These are phyloP conservation scores for Globisporangium paroecandrum DNA, from an alignment of 352 stramenopile genomes.

Conservation along the genomic window DNA sequence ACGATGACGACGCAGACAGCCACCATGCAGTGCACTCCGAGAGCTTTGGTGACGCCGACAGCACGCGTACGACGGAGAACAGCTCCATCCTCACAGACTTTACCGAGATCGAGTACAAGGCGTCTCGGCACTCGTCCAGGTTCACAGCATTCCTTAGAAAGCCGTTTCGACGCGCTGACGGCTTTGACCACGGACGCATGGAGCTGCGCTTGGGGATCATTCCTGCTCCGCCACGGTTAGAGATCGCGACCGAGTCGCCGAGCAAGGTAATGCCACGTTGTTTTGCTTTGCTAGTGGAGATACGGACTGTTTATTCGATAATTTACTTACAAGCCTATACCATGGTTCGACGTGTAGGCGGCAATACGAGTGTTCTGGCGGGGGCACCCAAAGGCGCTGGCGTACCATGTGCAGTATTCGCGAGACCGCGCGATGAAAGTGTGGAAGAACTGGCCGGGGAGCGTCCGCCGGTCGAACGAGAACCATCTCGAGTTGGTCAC, in stretches of 20 bases:
- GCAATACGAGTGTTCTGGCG: conserved; percentile 61
- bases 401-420: conserved; percentile 68
- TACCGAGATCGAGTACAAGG: conserved; percentile 45
- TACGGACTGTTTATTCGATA: neutral
- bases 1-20: conserved; percentile 60
- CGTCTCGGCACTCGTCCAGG: conserved; percentile 48
- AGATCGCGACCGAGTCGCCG: conserved; percentile 50
- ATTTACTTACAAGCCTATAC: no score
- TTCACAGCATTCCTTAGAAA: conserved; percentile 65
- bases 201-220: conserved; percentile 45
- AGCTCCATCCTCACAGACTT: conserved; percentile 66
- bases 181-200: conserved; percentile 37
- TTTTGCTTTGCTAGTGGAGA: neutral
- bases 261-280: conserved; percentile 40
- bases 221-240: conserved; percentile 37
- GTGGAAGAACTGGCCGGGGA: conserved; percentile 72
- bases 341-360: conserved; percentile 29
- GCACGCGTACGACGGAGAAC: conserved; percentile 62
- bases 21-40: conserved; percentile 70
- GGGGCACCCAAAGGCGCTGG: conserved; percentile 44
- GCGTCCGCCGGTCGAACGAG: conserved; percentile 37
- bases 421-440: conserved; percentile 74
- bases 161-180: conserved; percentile 59
- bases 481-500: conserved; percentile 58
- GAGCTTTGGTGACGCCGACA: conserved; percentile 75